Evolutionary conservation across 306 rosid genomes (phyloP), one percentile per base, ranked within the genome.

Genomic region (Prunus kanzakura): DNA sequence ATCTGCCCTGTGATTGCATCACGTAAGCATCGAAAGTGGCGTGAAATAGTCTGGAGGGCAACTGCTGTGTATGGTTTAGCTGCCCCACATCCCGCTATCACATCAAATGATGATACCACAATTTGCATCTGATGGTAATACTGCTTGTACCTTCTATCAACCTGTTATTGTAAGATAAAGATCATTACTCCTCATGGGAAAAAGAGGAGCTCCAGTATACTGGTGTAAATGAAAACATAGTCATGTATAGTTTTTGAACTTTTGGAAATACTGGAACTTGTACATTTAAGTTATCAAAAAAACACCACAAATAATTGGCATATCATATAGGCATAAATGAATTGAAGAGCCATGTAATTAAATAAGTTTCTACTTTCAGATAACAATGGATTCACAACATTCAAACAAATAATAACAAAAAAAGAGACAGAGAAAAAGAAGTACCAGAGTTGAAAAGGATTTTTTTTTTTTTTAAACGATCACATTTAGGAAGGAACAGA

Each of bases 61-160:
- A 91, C 90, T 16, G 88, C 86, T 6, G 97, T 88, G 86, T 91
- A 91, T 62, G 97, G 91, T 84, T 91, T 89, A 56, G 95, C 92
- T 25, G 97, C 89, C 7, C 97, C 97, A 52, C 84, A 73, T 64
- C 95, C 97, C 1, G 93, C 89, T 76, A 91, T 68, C 50, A 74
- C 86, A 73, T 91, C 93, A 76, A 91, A 91, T 4, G 95, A 91
- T 43, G 97, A 91, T 66, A 88, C 95, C 64, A 91, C 95, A 72
- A 88, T 86, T 84, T 90, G 93, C 96, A 90, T 90, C 86, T 88
- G 96, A 74, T 90, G 93, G 75, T 83, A 82, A 67, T 91, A 91
- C 66, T 91, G 97, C 78, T 84, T 91, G 90, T 89, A 91, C 89
- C 95, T 82, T 82, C 83, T 83, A 67, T 91, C 93, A 47, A 91